A percentile compares a stretch with the other conserved stretches of the same genome.
Conservation (phyloP, 176 grass and related monocot species). For the Carex parvula region DNA sequence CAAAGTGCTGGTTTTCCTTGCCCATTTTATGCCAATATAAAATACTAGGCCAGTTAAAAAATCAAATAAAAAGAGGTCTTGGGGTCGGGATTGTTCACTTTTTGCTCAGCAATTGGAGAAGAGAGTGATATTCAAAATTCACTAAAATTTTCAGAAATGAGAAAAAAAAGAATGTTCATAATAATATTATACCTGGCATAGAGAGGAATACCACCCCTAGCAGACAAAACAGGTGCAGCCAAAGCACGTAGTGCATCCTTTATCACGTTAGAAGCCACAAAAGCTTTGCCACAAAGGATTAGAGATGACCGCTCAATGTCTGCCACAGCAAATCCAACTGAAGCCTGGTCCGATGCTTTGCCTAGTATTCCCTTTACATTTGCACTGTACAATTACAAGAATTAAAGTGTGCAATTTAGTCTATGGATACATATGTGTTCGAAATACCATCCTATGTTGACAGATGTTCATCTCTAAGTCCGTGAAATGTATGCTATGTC, state of each 20-base stretch:
- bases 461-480: background rate
- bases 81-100: background rate
- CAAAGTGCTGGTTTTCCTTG: background rate
- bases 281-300: conserved; percentile 85
- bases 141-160: background rate
- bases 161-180: background rate
- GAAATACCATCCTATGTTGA: background rate
- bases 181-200: conserved; percentile 55
- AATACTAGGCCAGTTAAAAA: background rate
- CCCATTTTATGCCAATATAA: background rate
- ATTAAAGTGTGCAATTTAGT: conserved; percentile 4
- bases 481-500: background rate
- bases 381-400: conserved; percentile 44
- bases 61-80: background rate
- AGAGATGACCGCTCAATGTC: conserved; percentile 75
- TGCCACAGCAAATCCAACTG: conserved; percentile 64
- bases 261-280: conserved; percentile 42
- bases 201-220: conserved; percentile 68
- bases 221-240: conserved; percentile 63
- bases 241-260: conserved; percentile 75
- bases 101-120: background rate
- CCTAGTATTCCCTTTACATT: conserved; percentile 55
- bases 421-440: background rate
- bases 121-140: background rate
- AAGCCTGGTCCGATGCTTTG: conserved; percentile 37